Base-by-base conservation (phyloP, 2,329 filamentous ascomycete species). In the Aspergillus spinulosporus region DNA sequence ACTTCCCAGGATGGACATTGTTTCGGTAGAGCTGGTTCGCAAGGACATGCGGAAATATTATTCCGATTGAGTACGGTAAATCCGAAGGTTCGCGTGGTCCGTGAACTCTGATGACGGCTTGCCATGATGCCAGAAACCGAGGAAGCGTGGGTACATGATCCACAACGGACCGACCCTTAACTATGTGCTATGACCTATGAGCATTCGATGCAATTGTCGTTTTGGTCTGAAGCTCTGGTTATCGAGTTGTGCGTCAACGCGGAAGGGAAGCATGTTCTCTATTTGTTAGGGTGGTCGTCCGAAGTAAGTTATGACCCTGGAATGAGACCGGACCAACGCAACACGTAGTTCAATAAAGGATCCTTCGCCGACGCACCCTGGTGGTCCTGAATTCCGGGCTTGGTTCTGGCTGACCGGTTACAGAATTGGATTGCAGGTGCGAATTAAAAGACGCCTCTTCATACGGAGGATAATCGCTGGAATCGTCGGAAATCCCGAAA, bases 111-210 rank as follows among this genome's bases (percentile, higher is more conserved):
- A 37, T 28, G 31, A 37, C 21, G 37, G 12, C 48, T 8, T 39
- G 28, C 15, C 8, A 14, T 26, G 26, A 15, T 5, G n/a, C 5
- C 15, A 42, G 34, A 11, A 36, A 39, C 3, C 32, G 37, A 47
- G 6, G 43, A 42, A 31, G 9, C 36, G 45, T 48, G 52, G 45
- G 29, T 42, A 43, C 52, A 49, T 12, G 52, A 34, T 54, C 52
- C 52, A 54, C 52, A 54, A 37, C 52, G 52, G 52, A 54, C 45
- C 44, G 52, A 49, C 44, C 52, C 52, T 54, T 49, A 47, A 47
- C 44, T 42, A 36, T 28, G 26, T 28, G 32, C 36, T n/a, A 39
- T n/a, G 36, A n/a, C 36, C 36, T 39, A 39, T 39, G n/a, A 29
- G 28, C 43, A 31, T 45, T 31, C 5, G 12, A 31, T n/a, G n/a